These are phyloP conservation scores for Clohesyomyces aquaticus DNA, from an alignment of 495 filamentous ascomycete genomes.

Conservation along the genomic window DNA sequence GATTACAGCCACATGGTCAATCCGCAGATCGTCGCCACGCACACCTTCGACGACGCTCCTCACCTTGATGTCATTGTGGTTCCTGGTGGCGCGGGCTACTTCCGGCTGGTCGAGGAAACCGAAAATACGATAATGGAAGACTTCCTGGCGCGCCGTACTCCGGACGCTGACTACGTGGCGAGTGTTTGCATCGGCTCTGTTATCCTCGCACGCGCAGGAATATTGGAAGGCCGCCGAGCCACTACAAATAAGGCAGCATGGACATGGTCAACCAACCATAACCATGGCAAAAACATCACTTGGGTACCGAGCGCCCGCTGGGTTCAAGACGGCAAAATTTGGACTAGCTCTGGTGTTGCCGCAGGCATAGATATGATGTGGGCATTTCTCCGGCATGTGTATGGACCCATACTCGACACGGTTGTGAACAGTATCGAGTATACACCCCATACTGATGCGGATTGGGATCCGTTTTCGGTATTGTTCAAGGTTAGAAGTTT, in stretches of 20 bases:
- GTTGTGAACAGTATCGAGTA: too few relatives aligned
- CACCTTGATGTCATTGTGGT: slow-evolving; percentile 17
- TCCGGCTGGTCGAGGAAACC: background rate
- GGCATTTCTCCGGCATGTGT: slow-evolving; percentile 12
- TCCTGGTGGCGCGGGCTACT: slow-evolving; percentile 17
- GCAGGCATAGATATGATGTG: slow-evolving; percentile 35
- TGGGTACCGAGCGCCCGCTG: slow-evolving; percentile 30
- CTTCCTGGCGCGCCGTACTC: background rate
- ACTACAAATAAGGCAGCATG: slow-evolving; percentile 20
- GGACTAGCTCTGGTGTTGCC: slow-evolving; percentile 29
- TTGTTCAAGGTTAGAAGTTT: too few relatives aligned
- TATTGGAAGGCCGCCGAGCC: slow-evolving; percentile 4
- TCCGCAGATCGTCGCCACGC: slow-evolving; percentile 14
- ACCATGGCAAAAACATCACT: background rate
- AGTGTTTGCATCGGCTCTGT: slow-evolving; percentile 15
- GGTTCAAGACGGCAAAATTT: slow-evolving; percentile 27
- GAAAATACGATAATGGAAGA: slow-evolving; percentile 3
- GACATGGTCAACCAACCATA: background rate
- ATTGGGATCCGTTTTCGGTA: too few relatives aligned
- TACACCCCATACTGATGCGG: too few relatives aligned
- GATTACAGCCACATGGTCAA: background rate
- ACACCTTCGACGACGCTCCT: slow-evolving; percentile 13
- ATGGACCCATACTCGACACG: too few relatives aligned
- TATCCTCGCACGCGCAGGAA: slow-evolving; percentile 8
- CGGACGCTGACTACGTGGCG: slow-evolving; percentile 4